Percentiles rank a stretch among this genome's conserved stretches.
These are phyloP conservation scores for Fusarium sulawesiense DNA, from an alignment of 2,329 filamentous ascomycete species.

Conservation along the genomic window DNA sequence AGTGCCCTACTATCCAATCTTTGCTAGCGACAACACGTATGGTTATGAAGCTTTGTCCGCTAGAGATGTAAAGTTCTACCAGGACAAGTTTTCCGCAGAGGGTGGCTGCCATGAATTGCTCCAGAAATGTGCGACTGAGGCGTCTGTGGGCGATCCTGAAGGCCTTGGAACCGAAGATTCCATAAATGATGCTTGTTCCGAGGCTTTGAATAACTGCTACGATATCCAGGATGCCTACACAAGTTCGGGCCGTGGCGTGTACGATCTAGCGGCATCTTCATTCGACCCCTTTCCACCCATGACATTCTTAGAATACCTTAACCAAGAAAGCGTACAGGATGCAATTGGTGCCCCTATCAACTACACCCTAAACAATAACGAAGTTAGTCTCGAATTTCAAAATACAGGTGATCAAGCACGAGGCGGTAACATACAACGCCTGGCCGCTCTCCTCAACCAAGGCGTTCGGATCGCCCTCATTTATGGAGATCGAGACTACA, in stretches of 20 bases:
- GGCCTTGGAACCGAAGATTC: slow-evolving; percentile 54
- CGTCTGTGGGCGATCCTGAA: slow-evolving; percentile 53
- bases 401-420: slow-evolving; percentile 71
- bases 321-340: slow-evolving; percentile 65
- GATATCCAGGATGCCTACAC: slow-evolving; percentile 70
- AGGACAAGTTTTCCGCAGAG: slow-evolving; percentile 45
- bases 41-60: slow-evolving; percentile 67
- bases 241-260: slow-evolving; percentile 65
- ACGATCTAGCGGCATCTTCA: slow-evolving; percentile 69
- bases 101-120: slow-evolving; percentile 67
- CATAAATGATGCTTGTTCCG: slow-evolving; percentile 61
- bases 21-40: slow-evolving; percentile 74
- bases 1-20: slow-evolving; percentile 65
- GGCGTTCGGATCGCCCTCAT: slow-evolving; percentile 78
- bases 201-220: slow-evolving; percentile 58
- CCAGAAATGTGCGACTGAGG: slow-evolving; percentile 61
- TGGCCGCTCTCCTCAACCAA: slow-evolving; percentile 69
- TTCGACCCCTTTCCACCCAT: slow-evolving; percentile 71
- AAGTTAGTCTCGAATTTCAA: slow-evolving; percentile 60
- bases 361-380: slow-evolving; percentile 62
- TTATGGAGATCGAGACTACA: slow-evolving; percentile 74
- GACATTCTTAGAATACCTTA: slow-evolving; percentile 73
- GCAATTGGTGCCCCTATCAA: slow-evolving; percentile 73
- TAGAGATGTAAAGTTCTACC: slow-evolving; percentile 61
- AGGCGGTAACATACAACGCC: slow-evolving; percentile 67